Percentiles rank a stretch among this genome's conserved stretches.
phyloP scores from a whole-genome alignment of 768 basidiomycete genomes.

The Coprinopsis marcescibilis region DNA sequence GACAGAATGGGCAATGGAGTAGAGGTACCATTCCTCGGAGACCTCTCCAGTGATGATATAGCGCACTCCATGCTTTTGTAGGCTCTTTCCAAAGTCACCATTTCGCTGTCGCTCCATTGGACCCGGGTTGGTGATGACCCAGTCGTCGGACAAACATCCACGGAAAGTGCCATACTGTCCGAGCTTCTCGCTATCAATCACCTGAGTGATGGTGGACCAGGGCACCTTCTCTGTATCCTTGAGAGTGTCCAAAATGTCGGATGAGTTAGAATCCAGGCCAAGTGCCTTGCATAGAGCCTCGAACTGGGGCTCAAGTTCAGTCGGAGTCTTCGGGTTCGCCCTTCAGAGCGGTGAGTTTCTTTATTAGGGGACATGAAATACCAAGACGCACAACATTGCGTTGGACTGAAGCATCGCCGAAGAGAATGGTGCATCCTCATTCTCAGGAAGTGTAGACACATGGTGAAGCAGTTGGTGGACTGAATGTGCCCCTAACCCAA shows the following conservation, averaged over 20 bases:
- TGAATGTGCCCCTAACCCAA: slow-evolving; percentile 57
- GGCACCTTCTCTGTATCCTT: slow-evolving; percentile 44
- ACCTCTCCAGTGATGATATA: slow-evolving; percentile 65
- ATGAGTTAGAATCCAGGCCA: slow-evolving; percentile 44
- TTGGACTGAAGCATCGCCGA: slow-evolving; percentile 71
- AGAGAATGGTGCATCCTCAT: slow-evolving; percentile 54
- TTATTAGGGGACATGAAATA: not conserved
- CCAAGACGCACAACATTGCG: slow-evolving; percentile 59
- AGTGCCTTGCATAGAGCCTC: slow-evolving; percentile 54
- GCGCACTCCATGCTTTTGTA: slow-evolving; percentile 52
- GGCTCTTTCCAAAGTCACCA: slow-evolving; percentile 49
- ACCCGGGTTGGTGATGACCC: slow-evolving; percentile 48
- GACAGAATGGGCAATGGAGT: slow-evolving; percentile 64
- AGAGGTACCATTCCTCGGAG: slow-evolving; percentile 73
- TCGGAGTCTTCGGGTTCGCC: slow-evolving; percentile 52
- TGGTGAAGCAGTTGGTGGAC: slow-evolving; percentile 72
- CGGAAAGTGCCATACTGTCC: slow-evolving; percentile 65
- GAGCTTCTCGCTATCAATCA: slow-evolving; percentile 52
- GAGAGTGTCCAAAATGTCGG: slow-evolving; percentile 45
- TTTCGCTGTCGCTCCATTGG: slow-evolving; percentile 66
- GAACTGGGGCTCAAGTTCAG: slow-evolving; percentile 57
- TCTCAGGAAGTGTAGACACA: slow-evolving; percentile 55
- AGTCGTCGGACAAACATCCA: slow-evolving; percentile 54
- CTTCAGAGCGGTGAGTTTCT: slow-evolving; percentile 20
- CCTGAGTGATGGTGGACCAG: slow-evolving; percentile 43